These are phyloP conservation scores for cucumber (Cucumis sativus) DNA, from an alignment of 306 rosid genomes.

Conservation along the genomic window Cucumber_9930_V3 NC_026657.2:1097001-1097500, in stretches of 20 bases:
- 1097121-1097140: slow-evolving; percentile 33
- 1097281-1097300: neutral
- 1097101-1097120: slow-evolving; percentile 29
- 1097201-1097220: slow-evolving; percentile 34
- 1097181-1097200: slow-evolving; percentile 60
- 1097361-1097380: too few relatives aligned
- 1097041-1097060: slow-evolving; percentile 34
- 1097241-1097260: neutral
- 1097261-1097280: neutral
- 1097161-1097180: slow-evolving; percentile 37
- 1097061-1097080: slow-evolving; percentile 23
- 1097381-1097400: too few relatives aligned
- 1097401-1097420: too few relatives aligned
- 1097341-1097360: too few relatives aligned
- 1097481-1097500: neutral
- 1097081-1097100: slow-evolving; percentile 14
- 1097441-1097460: neutral
- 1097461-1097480: neutral
- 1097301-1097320: neutral
- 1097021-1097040: slow-evolving; percentile 41
- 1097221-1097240: neutral
- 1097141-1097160: slow-evolving; percentile 18
- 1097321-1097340: too few relatives aligned
- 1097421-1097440: too few relatives aligned
- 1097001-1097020: slow-evolving; percentile 31